Base-by-base conservation (phyloP, 2,329 filamentous ascomycete genomes). In the Simplicillium aogashimaense region DNA sequence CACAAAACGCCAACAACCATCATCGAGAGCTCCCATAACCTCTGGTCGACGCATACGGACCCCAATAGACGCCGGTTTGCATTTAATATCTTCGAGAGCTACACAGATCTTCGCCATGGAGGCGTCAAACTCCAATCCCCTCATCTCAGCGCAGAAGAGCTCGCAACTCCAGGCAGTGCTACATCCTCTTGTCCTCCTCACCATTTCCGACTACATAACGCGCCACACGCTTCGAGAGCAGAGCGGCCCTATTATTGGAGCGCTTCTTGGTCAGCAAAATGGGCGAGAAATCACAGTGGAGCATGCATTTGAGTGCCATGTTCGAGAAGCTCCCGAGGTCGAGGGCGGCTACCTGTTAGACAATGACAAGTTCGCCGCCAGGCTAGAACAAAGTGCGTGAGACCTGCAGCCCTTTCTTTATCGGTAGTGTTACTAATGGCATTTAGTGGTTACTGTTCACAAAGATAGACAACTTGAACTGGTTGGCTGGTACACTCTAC, bases 191-290 rank as follows among this genome's bases (percentile, higher is more conserved):
- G 89, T 95, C 39, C 83, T 97, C 49, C 85, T 98, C 64, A 94
- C 85, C 48, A 92, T 98, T 53, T 95, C 90, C 51, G 92, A 98
- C 63, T 94, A 94, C 60, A 88, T 97, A 59, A 94, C 90, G 43
- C 79, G 92, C 44, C 89, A 95, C 61, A 86, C 82, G 1, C 73
- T 95, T 42, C 79, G 92, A 43, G 69, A 78, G 39, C 81, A 88
- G 52, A 60, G 69, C 14, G 85, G 85, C 0, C 87, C 88, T 13
- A 74, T 95, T 14, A 76, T 90, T 3, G 92, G 92, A 42, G 88
- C 83, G 39, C 71, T 98, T n/a, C 65, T 98, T 6, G 92, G 92
- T 13, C 86, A 92, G 55, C 89, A 95, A 52, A 85, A 87, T 67
- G 90, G 90, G 15, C 82, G 87, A 42, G 81, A 90, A 53, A 83